Conservation (phyloP, 2,329 filamentous ascomycete species). For the Diplodia intermedia region DNA sequence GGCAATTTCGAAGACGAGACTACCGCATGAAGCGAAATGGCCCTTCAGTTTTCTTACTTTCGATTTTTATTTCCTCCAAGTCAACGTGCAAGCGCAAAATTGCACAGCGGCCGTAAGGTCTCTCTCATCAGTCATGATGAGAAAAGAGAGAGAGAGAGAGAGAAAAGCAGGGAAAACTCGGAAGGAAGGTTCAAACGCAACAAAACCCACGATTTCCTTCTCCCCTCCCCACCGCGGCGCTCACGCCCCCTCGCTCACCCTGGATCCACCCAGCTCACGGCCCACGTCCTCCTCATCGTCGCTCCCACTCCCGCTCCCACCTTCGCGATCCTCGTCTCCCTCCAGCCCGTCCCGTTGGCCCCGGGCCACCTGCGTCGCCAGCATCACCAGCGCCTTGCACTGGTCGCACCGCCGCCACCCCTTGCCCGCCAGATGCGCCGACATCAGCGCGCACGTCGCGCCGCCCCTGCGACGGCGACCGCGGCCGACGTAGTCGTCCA, state of each 20-base stretch:
- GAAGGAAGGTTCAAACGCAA: no score
- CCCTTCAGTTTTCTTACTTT: neutral
- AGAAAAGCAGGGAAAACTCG: neutral
- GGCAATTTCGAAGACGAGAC: neutral
- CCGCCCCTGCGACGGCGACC: neutral
- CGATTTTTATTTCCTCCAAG: neutral
- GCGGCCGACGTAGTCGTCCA: neutral
- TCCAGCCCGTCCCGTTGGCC: neutral
- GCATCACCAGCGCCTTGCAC: conserved; percentile 3
- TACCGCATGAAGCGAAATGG: neutral
- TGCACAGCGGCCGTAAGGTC: neutral
- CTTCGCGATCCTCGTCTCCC: neutral
- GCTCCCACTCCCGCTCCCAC: neutral
- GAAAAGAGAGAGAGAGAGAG: neutral
- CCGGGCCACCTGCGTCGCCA: conserved; percentile 13
- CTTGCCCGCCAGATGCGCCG: neutral
- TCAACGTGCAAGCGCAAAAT: neutral
- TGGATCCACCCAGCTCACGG: no score
- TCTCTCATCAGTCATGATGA: neutral
- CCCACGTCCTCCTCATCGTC: no score
- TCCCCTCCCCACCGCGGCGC: no score
- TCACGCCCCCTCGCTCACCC: no score
- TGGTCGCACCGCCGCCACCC: neutral
- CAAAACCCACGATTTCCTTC: no score
- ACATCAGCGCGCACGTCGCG: conserved; percentile 4